These are phyloP conservation scores for Aegilops sharonensis DNA, from an alignment of 176 grass and related monocot species.

Conservation along the genomic window DNA sequence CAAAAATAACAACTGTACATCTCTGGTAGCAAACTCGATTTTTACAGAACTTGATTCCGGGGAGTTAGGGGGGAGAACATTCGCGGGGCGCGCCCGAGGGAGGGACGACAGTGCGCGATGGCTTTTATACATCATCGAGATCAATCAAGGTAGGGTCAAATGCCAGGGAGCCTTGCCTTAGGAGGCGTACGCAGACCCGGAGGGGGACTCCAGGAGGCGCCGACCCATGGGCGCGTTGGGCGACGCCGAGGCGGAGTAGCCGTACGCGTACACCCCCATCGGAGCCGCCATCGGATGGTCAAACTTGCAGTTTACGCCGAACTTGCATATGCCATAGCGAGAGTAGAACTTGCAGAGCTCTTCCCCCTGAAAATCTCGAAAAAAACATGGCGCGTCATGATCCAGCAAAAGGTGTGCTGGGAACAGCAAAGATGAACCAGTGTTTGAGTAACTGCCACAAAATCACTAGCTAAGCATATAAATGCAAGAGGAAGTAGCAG, in stretches of 20 bases:
- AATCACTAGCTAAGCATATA: not conserved
- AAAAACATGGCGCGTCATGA: not conserved
- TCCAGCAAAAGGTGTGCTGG: not conserved
- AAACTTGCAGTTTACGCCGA: constrained; percentile 95
- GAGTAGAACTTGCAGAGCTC: constrained; percentile 90
- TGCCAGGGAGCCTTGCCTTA: constrained; percentile 18
- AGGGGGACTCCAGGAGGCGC: constrained; percentile 57
- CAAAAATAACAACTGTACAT: constrained; percentile 63
- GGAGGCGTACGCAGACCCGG: constrained; percentile 38
- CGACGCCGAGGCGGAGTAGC: constrained; percentile 49
- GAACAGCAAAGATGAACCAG: not conserved
- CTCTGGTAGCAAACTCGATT: constrained; percentile 74
- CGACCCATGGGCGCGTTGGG: constrained; percentile 46
- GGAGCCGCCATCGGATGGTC: constrained; percentile 89
- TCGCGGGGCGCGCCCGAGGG: constrained; percentile 25
- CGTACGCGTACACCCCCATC: constrained; percentile 72
- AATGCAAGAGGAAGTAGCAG: no score
- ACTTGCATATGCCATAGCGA: constrained; percentile 99
- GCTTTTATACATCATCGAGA: constrained; percentile 47
- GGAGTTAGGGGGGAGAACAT: constrained; percentile 46
- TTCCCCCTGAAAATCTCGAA: constrained; percentile 67
- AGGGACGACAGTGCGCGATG: constrained; percentile 3
- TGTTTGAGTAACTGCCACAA: not conserved
- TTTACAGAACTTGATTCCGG: constrained; percentile 76
- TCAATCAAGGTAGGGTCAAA: constrained; percentile 33